Conservation (phyloP, 306 rosid genomes). For the Cucurbita moschata region DNA sequence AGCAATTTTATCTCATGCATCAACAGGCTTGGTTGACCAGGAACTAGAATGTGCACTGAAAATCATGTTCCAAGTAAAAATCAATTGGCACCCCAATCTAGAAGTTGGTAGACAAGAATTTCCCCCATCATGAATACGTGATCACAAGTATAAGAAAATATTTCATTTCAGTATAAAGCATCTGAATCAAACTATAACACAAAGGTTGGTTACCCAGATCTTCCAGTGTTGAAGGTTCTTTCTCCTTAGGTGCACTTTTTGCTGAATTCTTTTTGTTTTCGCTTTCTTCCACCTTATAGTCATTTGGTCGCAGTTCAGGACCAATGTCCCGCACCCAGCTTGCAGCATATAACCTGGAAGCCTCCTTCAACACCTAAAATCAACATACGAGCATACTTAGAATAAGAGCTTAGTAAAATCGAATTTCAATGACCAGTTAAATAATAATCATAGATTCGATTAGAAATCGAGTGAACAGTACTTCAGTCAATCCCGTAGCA, state of each 20-base stretch:
- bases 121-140: background rate
- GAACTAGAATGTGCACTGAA: background rate
- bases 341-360: constrained; percentile 69
- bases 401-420: background rate
- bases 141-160: background rate
- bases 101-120: background rate
- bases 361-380: constrained; percentile 62
- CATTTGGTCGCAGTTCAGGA: constrained; percentile 81
- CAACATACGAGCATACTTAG: background rate
- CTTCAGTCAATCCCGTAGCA: background rate
- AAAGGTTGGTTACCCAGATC: constrained; percentile 54
- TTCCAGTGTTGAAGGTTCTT: constrained; percentile 63
- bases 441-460: background rate
- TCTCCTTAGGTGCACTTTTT: constrained; percentile 29
- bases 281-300: constrained; percentile 35
- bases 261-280: constrained; percentile 26
- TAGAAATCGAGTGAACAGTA: background rate
- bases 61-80: background rate
- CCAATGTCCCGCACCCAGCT: constrained; percentile 92
- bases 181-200: background rate
- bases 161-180: background rate
- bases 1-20: background rate
- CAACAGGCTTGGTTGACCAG: background rate
- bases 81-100: background rate
- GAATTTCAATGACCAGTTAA: background rate